Evolutionary conservation across 2,329 filamentous ascomycete genomes (phyloP), one percentile per base, ranked within the genome.

Genomic region (Aspergillus aculeatus): DNA sequence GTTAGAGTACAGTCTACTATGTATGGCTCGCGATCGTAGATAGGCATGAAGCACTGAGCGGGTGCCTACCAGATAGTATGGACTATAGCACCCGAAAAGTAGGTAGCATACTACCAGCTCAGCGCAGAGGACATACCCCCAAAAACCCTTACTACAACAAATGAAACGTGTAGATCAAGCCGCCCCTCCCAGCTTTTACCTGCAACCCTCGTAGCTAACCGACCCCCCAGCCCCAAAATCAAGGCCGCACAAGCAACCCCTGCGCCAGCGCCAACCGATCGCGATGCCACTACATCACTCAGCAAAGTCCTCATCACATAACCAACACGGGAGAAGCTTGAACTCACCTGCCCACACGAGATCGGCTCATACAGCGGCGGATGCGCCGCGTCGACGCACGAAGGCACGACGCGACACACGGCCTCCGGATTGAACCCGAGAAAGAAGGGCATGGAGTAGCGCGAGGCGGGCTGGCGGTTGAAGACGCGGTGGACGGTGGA

Each of bases 381-480:
- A 47, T 82, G 79, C 0, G 71, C 70, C 50, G 79, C 75, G 16
- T 78, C 77, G 14, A 77, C 71, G 61, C 82, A 84, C 5, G 77
- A 81, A 0, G 79, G 77, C 19, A 83, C 73, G 7, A 84, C 81
- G 44, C 48, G 31, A 26, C 64, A 68, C 23, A 68, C 60, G 1
- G 7, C 77, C 74, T 85, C 81, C 52, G 82, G 81, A 63, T 84
- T 83, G 58, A 84, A 79, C 0, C 80, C 80, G 64, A 85, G 81
- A 69, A 85, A 85, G 67, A 85, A 85, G 0, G 83, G 82, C 80
- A 85, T 83, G 0, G 80, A 83, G 47, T 82, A 80, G 14, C 82
- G 73, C 55, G 80, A 79, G 11, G 68, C 68, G 0, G 64, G 63
- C 16, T 65, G 64, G 1, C 62, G 61, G 26, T 69, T 71, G 58